A percentile compares a stretch with the other conserved stretches of the same genome.
Conservation (phyloP, 192 early-diverging fungal genomes). For the Dissophora ornata region DNA sequence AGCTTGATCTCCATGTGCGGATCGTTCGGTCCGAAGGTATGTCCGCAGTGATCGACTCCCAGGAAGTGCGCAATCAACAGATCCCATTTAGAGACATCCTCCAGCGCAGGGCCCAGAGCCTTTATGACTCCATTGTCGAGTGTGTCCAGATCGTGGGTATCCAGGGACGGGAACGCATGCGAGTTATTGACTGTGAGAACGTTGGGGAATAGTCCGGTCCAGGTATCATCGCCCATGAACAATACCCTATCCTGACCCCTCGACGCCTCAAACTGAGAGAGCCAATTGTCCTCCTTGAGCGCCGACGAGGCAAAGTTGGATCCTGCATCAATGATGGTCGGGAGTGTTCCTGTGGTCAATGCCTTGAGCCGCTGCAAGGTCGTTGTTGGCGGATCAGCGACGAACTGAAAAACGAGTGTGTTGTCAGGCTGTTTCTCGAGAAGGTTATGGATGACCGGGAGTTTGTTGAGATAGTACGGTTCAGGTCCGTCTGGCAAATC, state of each 20-base stretch:
- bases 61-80: conserved; percentile 92
- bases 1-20: conserved; percentile 89
- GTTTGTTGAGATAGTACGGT: conserved; percentile 60
- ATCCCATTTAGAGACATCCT: conserved; percentile 70
- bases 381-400: conserved; percentile 86
- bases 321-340: conserved; percentile 87
- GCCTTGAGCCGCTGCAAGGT: conserved; percentile 87
- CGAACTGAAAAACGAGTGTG: conserved; percentile 74
- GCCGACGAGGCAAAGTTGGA: conserved; percentile 81
- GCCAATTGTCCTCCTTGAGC: conserved; percentile 80
- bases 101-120: conserved; percentile 44
- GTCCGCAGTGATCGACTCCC: conserved; percentile 97
- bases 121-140: conserved; percentile 89
- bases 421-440: conserved; percentile 60
- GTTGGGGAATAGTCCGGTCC: conserved; percentile 85
- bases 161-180: conserved; percentile 72
- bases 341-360: conserved; percentile 82
- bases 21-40: conserved; percentile 89
- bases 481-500: conserved; percentile 12
- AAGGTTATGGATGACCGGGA: conserved; percentile 64
- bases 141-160: conserved; percentile 93
- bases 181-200: conserved; percentile 62
- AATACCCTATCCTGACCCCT: conserved; percentile 62
- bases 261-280: conserved; percentile 54
- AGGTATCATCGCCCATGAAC: conserved; percentile 97